Percentiles rank a stretch among this genome's conserved stretches.
Conservation (phyloP, 2,329 filamentous ascomycete species). For the Aspergillus novofumigatus region DNA sequence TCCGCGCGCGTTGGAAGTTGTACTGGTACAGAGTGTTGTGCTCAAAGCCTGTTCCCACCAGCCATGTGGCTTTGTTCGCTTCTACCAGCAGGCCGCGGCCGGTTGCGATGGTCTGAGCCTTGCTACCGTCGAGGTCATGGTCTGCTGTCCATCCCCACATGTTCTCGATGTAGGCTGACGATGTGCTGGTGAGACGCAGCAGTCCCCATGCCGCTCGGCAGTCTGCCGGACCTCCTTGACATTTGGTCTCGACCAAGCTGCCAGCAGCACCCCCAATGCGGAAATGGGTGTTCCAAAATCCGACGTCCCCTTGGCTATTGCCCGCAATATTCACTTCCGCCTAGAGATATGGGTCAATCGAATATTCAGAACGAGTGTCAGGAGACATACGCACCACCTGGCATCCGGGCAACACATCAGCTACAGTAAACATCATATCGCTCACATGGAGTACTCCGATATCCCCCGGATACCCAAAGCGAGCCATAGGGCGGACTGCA, state of each 20-base stretch:
- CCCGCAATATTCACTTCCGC: conserved; percentile 52
- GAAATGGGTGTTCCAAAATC: conserved; percentile 47
- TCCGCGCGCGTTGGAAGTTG: conserved; percentile 40
- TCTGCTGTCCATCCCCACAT: conserved; percentile 48
- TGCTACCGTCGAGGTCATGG: conserved; percentile 45
- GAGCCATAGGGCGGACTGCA: conserved; percentile 46
- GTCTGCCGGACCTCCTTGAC: conserved; percentile 25
- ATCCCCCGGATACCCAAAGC: conserved; percentile 49
- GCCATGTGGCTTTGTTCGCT: conserved; percentile 41
- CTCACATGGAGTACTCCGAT: conserved; percentile 47
- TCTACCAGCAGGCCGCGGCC: conserved; percentile 42
- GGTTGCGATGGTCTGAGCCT: conserved; percentile 28
- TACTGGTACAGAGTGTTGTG: conserved; percentile 48
- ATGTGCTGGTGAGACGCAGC: conserved; percentile 46
- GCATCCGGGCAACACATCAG: conserved; percentile 42
- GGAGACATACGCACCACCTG: conserved; percentile 27
- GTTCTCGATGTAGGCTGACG: conserved; percentile 53
- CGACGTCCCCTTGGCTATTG: conserved; percentile 46
- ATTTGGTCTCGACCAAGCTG: conserved; percentile 37
- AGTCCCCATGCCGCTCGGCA: conserved; percentile 49
- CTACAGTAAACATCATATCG: conserved; percentile 50
- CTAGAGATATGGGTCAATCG: not conserved
- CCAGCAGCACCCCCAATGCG: conserved; percentile 45
- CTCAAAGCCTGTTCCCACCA: conserved; percentile 45
- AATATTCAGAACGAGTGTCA: not conserved